Evolutionary conservation across 805 yeast species (phyloP), one percentile per base, ranked within the genome.

Genomic region (Candida ulmi): DNA sequence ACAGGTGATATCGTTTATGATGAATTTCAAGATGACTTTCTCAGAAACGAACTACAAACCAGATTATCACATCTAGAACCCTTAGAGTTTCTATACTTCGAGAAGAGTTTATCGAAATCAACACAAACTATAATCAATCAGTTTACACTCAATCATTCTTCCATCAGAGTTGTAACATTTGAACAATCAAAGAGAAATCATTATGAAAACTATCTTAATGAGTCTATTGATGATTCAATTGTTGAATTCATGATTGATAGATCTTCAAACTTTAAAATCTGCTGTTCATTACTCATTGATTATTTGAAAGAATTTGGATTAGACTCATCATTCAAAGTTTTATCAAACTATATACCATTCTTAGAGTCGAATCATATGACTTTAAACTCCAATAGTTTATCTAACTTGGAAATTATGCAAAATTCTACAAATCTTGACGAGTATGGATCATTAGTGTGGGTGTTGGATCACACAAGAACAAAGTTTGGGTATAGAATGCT

Each of bases 1-100:
- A 80, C 90, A 1, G 96, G 96, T 1, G 86, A 83, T 33, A 72
- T 88, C 3, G 58, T 85, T 0, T 76, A 76, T 46, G 98, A 93
- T 57, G 61, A 62, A 8, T 88, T 93, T 54, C 55, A 55, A 3
- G 97, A 88, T 52, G 68, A 69, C 16, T 57, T 63, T 45, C 40
- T 75, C 11, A 68, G 81, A n/a, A 71, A 65, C 31, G 81, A 81
- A 46, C 60, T 91, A 17, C 88, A 84, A 45, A 85, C 95, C 0
- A 62, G 98, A 39, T 57, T 88, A 8, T 62, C 75, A 33, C 88
- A 86, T 57, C 61, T 90, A 43, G 76, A 76, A 31, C 97, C 98
- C 0, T 73, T 80, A 30, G 98, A 91, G 57, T 70, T 86, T 11
- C 44, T 88, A 1, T 49, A 73, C 11, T 51, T 76, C 8, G 71